Base-by-base conservation (phyloP, 2,329 filamentous ascomycete species). In the Alternaria sp. region DNA sequence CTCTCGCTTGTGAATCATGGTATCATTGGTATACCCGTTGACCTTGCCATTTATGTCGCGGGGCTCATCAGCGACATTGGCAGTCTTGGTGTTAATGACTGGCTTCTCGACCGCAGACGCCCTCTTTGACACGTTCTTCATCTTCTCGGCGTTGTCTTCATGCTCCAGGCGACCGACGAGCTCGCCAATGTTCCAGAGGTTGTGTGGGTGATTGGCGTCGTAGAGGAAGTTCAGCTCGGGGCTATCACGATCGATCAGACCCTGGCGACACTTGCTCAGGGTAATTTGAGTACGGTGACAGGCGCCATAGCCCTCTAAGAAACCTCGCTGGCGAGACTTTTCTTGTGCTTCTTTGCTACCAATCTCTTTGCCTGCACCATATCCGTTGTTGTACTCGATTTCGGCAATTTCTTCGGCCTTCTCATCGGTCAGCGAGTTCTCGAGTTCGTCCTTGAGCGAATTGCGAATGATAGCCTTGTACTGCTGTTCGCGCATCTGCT, bases 241-340 rank as follows among this genome's bases (percentile, higher is more conserved):
- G 36, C 60, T 68, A 4, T 70, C 64, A 1, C 24, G n/a, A 1
- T 65, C 2, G 7, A 74, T 54, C 0, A 18, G 36, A 1, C 73
- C 74, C 12, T 59, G 57, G 2, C 58, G 66, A 7, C 72, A 5
- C 1, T 65, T 59, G 24, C 48, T 52, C 16, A 74, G 18, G 1
- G 57, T 36, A 0, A 51, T 32, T 26, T 65, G 61, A 4, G 64
- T 39, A 12, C 51, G 54, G 20, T 60, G 58, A 24, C 66, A 70
- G 2, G 60, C 60, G 3, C 51, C 42, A 12, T 73, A 75, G 0
- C 73, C 73, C 8, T 70, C 51, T 2, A 70, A 30, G 20, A 69
- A 74, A 0, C 51, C 59, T 0, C 30, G 36, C 18, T 64, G 34
- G 2, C 32, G 39, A 0, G 51, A 53, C 11, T 61, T 47, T 0